These are phyloP conservation scores for Pseudocercospora pini-densiflorae DNA, from an alignment of 2,329 filamentous ascomycete genomes.

Conservation along the genomic window DNA sequence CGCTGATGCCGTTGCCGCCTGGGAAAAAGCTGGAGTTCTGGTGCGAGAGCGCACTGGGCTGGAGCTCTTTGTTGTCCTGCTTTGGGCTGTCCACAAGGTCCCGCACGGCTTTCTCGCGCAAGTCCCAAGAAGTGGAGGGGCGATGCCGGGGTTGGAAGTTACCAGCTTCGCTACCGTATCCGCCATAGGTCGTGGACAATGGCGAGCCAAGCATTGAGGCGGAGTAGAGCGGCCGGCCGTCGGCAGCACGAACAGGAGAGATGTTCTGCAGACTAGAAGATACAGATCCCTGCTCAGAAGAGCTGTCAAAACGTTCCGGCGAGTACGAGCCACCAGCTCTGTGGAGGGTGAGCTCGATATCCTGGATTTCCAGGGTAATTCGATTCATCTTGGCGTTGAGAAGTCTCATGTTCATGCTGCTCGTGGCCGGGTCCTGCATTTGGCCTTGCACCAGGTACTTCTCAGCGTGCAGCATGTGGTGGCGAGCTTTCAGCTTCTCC, in stretches of 20 bases:
- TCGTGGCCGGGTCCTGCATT: neutral
- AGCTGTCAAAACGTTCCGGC: constrained; percentile 19
- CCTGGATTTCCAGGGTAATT: constrained; percentile 13
- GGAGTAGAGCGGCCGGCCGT: constrained; percentile 12
- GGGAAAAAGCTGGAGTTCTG: constrained; percentile 2
- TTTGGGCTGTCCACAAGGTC: constrained; percentile 12
- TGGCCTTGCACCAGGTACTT: constrained; percentile 13
- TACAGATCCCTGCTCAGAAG: constrained; percentile 8
- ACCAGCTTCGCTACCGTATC: neutral
- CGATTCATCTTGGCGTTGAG: constrained; percentile 18
- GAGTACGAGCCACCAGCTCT: constrained; percentile 2
- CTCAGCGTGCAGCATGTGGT: constrained; percentile 20
- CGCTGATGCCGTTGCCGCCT: neutral
- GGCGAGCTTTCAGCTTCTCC: constrained; percentile 17
- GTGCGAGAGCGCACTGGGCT: neutral
- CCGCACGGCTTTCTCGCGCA: constrained; percentile 10
- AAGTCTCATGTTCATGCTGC: neutral
- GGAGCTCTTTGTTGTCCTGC: neutral
- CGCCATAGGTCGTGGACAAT: neutral
- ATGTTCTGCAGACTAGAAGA: constrained; percentile 15
- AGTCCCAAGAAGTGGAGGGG: constrained; percentile 12
- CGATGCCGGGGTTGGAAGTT: neutral
- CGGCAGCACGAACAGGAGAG: constrained; percentile 17
- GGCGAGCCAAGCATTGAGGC: constrained; percentile 19
- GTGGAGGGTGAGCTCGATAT: constrained; percentile 12